phyloP scores from a whole-genome alignment of 2,329 filamentous ascomycete genomes.

The Teratosphaeria pseudoeucalypti region DNA sequence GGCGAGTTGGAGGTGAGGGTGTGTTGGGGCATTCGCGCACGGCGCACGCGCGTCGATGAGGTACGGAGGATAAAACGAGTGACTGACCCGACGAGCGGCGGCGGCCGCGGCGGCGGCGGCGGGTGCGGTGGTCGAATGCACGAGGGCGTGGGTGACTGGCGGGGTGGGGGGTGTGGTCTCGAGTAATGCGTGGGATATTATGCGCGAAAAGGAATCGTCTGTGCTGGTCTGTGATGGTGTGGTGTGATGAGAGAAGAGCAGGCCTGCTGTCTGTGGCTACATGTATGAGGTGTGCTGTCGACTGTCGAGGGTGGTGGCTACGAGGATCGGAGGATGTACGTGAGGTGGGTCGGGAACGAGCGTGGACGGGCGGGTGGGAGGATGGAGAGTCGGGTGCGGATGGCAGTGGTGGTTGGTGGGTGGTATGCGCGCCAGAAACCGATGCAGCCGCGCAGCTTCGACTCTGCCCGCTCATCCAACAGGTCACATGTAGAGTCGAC shows the following conservation, averaged over 20 bases:
- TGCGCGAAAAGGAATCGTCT: background rate
- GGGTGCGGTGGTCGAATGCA: background rate
- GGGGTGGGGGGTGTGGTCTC: background rate
- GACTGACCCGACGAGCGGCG: background rate
- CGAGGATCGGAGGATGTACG: too few species aligned
- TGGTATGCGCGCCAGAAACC: background rate
- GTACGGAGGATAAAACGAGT: background rate
- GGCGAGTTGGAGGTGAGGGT: slow-evolving; percentile 6
- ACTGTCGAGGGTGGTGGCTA: too few species aligned
- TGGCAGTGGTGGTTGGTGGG: background rate
- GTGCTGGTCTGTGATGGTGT: background rate
- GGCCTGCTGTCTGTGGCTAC: background rate
- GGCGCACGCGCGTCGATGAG: background rate
- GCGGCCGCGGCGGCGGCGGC: background rate
- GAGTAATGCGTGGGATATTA: background rate
- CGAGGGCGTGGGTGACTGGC: background rate
- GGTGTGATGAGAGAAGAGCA: background rate
- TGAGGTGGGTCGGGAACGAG: background rate
- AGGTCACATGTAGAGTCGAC: background rate
- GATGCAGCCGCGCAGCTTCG: background rate
- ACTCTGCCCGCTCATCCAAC: too few species aligned
- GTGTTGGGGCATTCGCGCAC: background rate
- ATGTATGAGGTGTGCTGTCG: background rate
- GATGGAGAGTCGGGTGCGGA: background rate
- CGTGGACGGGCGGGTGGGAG: background rate